Evolutionary conservation across 164 flowering plant genomes (phyloP), one percentile per base, ranked within the genome.

Genomic region (Nymphaea colorata): DNA sequence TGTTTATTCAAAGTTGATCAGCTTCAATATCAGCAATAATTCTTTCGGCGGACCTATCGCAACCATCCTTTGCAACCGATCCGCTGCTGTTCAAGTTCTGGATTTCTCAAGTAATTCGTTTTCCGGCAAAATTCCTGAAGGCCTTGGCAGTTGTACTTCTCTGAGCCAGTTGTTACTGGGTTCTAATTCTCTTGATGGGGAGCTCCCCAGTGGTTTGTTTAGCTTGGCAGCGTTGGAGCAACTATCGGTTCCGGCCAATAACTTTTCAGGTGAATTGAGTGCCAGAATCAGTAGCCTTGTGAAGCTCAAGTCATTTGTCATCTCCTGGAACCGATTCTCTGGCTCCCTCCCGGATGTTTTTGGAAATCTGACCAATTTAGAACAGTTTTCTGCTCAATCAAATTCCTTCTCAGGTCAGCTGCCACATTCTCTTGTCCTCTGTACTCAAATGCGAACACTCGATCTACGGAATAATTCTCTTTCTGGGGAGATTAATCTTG

Each of bases 381-480:
- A 64, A 44, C 55, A 42, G 5, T 71, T 74, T 12, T 59, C 71
- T 61, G 66, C 71, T n/a, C 44, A 62, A 12, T 67, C 68, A 2
- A 70, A 74, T 64, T 14, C 36, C 36, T 65, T 74, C 44, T 14
- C 44, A 0, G 74, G 77, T 0, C 55, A 60, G 6, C 59, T 64
- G 42, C 76, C 76, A 4, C 0, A 14, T 25, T 67, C 76, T 16
- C 44, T 70, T 42, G n/a, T 68, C 7, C 16, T 12, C 15, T 44
- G 63, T 17, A 18, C 62, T 11, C 4, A 14, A 4, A 72, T 74
- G 14, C 10, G 36, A 5, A 44, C 5, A 14, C 68, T 74, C 6
- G 41, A 70, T 62, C 61, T 74, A 60, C 57, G 60, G 25, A 74
- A 71, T 66, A 74, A 70, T 55, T 74, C 68, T 5, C 44, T 71